Base-by-base conservation (phyloP, 345 rosid genomes). In the Euphorbia pulcherrima region DNA sequence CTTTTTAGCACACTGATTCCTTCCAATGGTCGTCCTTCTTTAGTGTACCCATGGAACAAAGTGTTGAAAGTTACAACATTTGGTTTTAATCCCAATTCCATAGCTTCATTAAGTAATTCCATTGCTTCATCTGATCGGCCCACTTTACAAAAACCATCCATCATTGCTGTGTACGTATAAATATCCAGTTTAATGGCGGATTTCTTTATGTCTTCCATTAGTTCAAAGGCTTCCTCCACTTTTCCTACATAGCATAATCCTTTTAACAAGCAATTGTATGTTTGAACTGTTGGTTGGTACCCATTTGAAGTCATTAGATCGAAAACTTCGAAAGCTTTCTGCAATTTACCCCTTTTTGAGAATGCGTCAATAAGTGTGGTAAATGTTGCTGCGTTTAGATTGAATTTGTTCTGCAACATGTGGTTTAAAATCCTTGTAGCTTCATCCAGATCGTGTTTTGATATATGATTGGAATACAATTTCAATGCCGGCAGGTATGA, bases 61-160 rank as follows among this genome's bases (percentile, higher is more conserved):
- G 89, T 79, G 68, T 86, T 88, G 48, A 77, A 86, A 70, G 83
- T 82, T 70, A 84, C 76, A 29, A 69, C 85, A 74, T 14, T 83
- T 18, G 89, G 89, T 9, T 40, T 58, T 79, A 86, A 68, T 33
- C 86, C 85, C 61, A 35, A 64, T 73, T 68, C 55, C 13, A 81
- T 2, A 64, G 90, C 87, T 60, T 86, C 87, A 50, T 77, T 48
- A 17, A 88, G 86, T 74, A 88, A 65, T 62, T 80, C 90, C 85
- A 65, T 68, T 9, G 94, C 89, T 59, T 88, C 94, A 59, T 77
- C 78, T 18, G 94, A 72, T 64, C 94, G 74, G 29, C 94, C 94
- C 64, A 86, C 94, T 65, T 86, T 86, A 37, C 94, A 86, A 35
- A 86, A 86, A 23, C 94, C 94, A 79, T 83, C 85, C 94, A 84